Evolutionary conservation across 768 basidiomycete species (phyloP), one percentile per base, ranked within the genome.

Genomic region (Leccinum longicurvipes): DNA sequence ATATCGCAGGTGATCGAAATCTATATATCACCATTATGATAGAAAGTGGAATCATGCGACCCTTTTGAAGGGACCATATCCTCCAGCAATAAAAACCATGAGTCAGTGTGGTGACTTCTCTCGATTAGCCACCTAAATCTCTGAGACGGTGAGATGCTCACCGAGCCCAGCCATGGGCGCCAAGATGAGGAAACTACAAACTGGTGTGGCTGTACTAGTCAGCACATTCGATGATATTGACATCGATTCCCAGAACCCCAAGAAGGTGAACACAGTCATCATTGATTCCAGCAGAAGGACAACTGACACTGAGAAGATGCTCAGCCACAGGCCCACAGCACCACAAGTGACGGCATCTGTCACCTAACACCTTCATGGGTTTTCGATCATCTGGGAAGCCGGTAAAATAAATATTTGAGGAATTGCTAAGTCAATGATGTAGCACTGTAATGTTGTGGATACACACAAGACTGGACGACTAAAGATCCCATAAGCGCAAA

Each of bases 41-140:
- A 2, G 34, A 34, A 49, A 56, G 1, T 12, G 44, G 14, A 0
- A 66, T 8, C n/a, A 51, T 4, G n/a, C 9, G 25, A 1, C n/a
- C 53, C 34, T 9, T 47, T 8, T 29, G 24, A 25, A 66, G 50
- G 11, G 19, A 29, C n/a, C 51, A 45, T 57, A 68, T 60, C 55
- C 58, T 47, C 66, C 65, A 68, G 46, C 61, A 66, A 52, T 51
- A 60, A 28, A 68, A 65, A 4, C 61, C 51, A 7, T 68, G 66
- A 41, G 41, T 41, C 19, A 41, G 19, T 41, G 19, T 19, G 2
- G 41, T 41, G 19, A 41, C 41, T 41, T n/a, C 41, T 41, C 41
- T 41, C 15, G 34, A 36, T 36, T 17, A 36, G 17, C 14, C 17
- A 17, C 6, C 17, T 6, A 36, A n/a, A 15, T 6, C 4, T 36